These are phyloP conservation scores for Porpolomopsis calyptriformis DNA, from an alignment of 768 basidiomycete species.

Conservation along the genomic window DNA sequence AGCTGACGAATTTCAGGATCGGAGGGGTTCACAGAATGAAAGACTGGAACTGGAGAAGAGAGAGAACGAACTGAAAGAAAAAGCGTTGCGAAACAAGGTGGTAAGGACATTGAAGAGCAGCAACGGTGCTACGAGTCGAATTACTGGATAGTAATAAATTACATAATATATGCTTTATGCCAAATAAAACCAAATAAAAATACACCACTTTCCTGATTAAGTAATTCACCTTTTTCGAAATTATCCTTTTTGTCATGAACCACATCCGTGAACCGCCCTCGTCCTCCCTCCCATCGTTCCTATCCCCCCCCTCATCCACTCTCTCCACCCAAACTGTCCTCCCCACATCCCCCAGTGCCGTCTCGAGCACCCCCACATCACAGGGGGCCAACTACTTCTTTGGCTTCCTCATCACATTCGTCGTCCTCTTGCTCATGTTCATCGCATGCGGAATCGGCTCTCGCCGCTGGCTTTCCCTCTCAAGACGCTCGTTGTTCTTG, in stretches of 20 bases:
- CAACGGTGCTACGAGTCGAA: background rate
- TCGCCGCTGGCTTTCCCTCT: constrained; percentile 27
- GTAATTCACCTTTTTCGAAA: background rate
- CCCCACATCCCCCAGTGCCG: background rate
- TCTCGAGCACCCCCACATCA: background rate
- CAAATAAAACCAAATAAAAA: too few species aligned
- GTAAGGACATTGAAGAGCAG: constrained; percentile 52
- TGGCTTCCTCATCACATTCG: constrained; percentile 41
- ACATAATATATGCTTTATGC: background rate
- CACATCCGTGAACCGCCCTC: background rate
- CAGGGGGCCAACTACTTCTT: constrained; percentile 39
- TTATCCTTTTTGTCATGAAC: too few species aligned
- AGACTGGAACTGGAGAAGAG: constrained; percentile 48
- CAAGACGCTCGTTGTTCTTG: too few species aligned
- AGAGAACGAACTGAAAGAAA: constrained; percentile 76
- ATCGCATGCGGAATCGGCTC: constrained; percentile 41
- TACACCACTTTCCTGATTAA: background rate
- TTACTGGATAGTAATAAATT: background rate
- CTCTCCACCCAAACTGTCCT: too few species aligned
- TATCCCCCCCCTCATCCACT: too few species aligned
- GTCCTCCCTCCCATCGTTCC: background rate
- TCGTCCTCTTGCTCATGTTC: constrained; percentile 39
- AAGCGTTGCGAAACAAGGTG: constrained; percentile 75
- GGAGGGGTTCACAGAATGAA: constrained; percentile 10
- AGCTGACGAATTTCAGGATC: constrained; percentile 1